phyloP scores from a whole-genome alignment of 164 flowering plant species.

The Berberis thunbergii region DNA sequence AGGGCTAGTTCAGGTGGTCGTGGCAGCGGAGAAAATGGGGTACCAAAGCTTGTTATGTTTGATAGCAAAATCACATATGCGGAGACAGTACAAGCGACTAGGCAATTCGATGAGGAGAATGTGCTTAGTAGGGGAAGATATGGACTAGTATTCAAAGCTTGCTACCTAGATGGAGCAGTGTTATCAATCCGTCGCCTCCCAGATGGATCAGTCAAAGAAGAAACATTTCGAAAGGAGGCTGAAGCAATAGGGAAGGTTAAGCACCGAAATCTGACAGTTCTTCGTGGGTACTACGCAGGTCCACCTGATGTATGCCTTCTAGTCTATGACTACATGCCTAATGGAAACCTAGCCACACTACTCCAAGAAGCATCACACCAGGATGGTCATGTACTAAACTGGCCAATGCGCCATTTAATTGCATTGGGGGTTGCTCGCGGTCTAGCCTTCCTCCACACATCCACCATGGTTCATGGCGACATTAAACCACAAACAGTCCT shows the following conservation, averaged over 20 bases:
- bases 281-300: conserved; percentile 79
- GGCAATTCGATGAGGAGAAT: conserved; percentile 87
- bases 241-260: conserved; percentile 64
- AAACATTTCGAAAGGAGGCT: conserved; percentile 60
- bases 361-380: conserved; percentile 93
- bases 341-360: conserved; percentile 79
- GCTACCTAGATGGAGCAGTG: conserved; percentile 66
- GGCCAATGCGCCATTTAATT: conserved; percentile 97
- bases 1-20: conserved; percentile 48
- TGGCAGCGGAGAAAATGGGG: conserved; percentile 55
- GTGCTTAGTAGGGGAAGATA: conserved; percentile 59
- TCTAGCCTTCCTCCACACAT: conserved; percentile 55
- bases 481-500: conserved; percentile 76
- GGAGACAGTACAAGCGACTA: conserved; percentile 73
- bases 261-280: conserved; percentile 80
- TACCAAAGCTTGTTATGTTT: conserved; percentile 80
- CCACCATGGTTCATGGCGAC: conserved; percentile 64
- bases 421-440: conserved; percentile 93
- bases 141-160: conserved; percentile 77
- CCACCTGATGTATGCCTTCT: conserved; percentile 65
- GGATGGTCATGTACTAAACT: conserved; percentile 84
- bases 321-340: conserved; percentile 95
- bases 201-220: conserved; percentile 36
- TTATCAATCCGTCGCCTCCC: conserved; percentile 71
- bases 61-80: conserved; percentile 58